Evolutionary conservation across 306 rosid genomes (phyloP), one percentile per base, ranked within the genome.

Genomic region (Vicia sativa): DNA sequence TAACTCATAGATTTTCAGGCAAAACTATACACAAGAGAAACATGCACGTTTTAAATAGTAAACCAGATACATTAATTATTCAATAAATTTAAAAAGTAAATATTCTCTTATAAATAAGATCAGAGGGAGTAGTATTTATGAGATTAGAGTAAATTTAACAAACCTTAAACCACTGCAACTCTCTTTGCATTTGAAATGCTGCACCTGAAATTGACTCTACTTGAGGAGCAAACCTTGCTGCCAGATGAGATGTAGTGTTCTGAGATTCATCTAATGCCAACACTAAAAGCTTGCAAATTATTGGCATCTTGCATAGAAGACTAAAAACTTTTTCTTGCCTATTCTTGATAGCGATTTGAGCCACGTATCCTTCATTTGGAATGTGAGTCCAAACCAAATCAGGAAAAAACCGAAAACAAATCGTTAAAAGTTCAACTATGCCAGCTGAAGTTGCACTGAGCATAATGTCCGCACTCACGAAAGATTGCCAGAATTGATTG

Each of bases 161-260:
- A 69, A 81, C 85, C 82, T 81, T 77, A 34, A 77, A 81, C 85
- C 85, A 81, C 13, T 73, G 82, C 54, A 81, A 45, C 74, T 86
- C 87, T 37, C 72, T 79, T 64, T 81, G 91, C 91, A 84, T 84
- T 79, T 82, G 85, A 62, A 80, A 76, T 26, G 84, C 82, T 69
- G 87, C 70, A 49, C 92, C 85, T 10, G 87, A 59, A 75, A 84
- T 37, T 29, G 82, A 58, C 7, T 63, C 66, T 11, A 70, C 77
- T 59, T 75, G 74, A 72, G 74, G 66, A 58, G 81, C 72, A 23
- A 75, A 65, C 77, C 64, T 84, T 77, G 84, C 89, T 18, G 85
- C 87, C 57, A 66, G 35, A 70, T 84, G 87, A 71, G 86, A 79
- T 70, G 85, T 62, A 52, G 80, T 62, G 64, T 83, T 80, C 16